Base-by-base conservation (phyloP, 2,329 filamentous ascomycete genomes). In the Microsporum ferrugineum region DNA sequence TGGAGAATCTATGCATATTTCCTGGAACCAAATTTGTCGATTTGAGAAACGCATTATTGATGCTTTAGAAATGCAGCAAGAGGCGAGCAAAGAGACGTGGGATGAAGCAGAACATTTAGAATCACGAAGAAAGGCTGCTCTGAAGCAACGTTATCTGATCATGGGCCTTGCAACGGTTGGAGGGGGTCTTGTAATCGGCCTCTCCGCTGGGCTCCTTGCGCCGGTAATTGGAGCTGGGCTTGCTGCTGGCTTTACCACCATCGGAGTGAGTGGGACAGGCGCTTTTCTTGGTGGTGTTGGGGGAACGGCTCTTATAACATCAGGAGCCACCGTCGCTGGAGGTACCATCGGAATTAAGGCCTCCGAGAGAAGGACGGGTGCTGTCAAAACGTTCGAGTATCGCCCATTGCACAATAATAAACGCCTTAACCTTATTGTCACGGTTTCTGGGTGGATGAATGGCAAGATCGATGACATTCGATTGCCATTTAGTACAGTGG, bases 21-120 rank as follows among this genome's bases (percentile, higher is more conserved):
- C 87, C 10, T 95, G 89, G 90, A 79, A 95, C 60, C 94, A 99
- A 66, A 95, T 97, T 62, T 95, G 91, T 74, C 86, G 90, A 43
- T 99, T 99, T 69, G 94, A 99, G 76, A 97, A 96, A 76, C 87
- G 91, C 59, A 90, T 99, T 4, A 96, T 94, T 5, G 94, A 99
- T 74, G 91, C 94, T 0, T 78, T 99, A 27, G 94, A 99, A 74
- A 96, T 99, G 90, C 92, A 97, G 75, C 91, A 97, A 73, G 86
- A 88, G 55, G 89, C 90, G 4, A 88, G 91, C 65, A 95, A 92
- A 69, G 94, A 99, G 75, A 96, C 92, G 65, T 99, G 94, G 94
- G 95, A 96, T 66, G 94, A 99, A 72, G 87, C 94, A 8, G 89
- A 95, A 65, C 91, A 97, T 71, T 90, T 97, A 80, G 90, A 96